Percentiles rank a stretch among this genome's conserved stretches.
These are phyloP conservation scores for Saccharomyces hybrid DNA, from an alignment of 1,139 yeast genomes.

Conservation along the genomic window DNA sequence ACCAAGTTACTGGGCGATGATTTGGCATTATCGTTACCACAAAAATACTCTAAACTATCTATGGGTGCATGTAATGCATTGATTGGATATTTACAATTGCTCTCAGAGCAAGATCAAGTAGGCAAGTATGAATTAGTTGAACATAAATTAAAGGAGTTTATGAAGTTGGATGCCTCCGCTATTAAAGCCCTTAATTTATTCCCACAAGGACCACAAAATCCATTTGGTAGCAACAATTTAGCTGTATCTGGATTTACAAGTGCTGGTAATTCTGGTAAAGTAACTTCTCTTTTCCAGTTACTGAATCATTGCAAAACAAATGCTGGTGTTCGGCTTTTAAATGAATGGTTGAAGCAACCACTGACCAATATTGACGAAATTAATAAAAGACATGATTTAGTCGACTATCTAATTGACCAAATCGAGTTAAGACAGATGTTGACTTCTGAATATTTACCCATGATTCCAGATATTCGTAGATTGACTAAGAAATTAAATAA, in stretches of 20 bases:
- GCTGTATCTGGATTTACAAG: slow-evolving; percentile 23
- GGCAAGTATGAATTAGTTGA: slow-evolving; percentile 49
- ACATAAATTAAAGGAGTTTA: slow-evolving; percentile 66
- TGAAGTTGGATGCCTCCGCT: slow-evolving; percentile 89
- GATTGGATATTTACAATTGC: slow-evolving; percentile 48
- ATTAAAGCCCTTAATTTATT: slow-evolving; percentile 79
- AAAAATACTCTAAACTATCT: slow-evolving; percentile 33
- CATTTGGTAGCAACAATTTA: slow-evolving; percentile 16
- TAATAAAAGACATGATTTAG: slow-evolving; percentile 61
- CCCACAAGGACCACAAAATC: slow-evolving; percentile 39
- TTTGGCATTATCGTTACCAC: slow-evolving; percentile 52
- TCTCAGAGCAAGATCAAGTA: slow-evolving; percentile 47
- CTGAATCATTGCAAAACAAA: slow-evolving; percentile 80
- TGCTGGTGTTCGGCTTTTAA: slow-evolving; percentile 76
- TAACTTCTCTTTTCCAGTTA: slow-evolving; percentile 69
- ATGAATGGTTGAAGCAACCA: slow-evolving; percentile 96
- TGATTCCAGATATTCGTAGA: slow-evolving; percentile 78
- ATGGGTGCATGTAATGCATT: slow-evolving; percentile 34
- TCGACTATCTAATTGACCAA: slow-evolving; percentile 64
- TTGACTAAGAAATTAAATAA: slow-evolving; percentile 56
- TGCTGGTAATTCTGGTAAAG: slow-evolving; percentile 39
- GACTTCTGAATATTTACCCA: slow-evolving; percentile 58
- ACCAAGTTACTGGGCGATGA: slow-evolving; percentile 50
- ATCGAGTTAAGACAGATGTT: slow-evolving; percentile 56
- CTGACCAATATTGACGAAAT: slow-evolving; percentile 57